These are phyloP conservation scores for Xylaria sp. DNA, from an alignment of 2,329 filamentous ascomycete species.

Conservation along the genomic window DNA sequence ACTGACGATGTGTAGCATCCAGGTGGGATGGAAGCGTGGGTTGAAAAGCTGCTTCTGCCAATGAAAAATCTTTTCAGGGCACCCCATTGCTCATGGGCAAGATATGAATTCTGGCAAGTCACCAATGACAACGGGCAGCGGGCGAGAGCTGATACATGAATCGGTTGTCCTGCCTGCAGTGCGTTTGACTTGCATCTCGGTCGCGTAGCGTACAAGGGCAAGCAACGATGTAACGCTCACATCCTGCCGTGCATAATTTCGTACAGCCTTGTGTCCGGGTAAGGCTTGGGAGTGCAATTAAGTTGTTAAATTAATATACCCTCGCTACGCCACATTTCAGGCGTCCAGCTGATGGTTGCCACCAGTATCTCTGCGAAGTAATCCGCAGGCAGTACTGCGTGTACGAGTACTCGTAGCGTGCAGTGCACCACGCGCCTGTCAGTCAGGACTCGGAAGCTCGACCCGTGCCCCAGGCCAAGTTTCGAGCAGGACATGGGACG, in stretches of 20 bases:
- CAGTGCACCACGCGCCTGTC: background rate
- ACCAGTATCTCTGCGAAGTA: background rate
- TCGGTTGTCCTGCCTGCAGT: slow-evolving; percentile 2
- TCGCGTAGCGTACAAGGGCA: slow-evolving; percentile 2
- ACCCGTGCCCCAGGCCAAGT: slow-evolving; percentile 9
- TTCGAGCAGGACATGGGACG: slow-evolving; percentile 19
- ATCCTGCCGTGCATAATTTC: slow-evolving; percentile 26
- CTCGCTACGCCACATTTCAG: slow-evolving; percentile 13
- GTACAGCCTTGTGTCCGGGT: slow-evolving; percentile 22
- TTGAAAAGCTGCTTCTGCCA: slow-evolving; percentile 21
- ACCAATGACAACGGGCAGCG: slow-evolving; percentile 4
- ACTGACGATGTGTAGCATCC: background rate
- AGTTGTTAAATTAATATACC: slow-evolving; percentile 15
- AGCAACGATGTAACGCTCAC: slow-evolving; percentile 13
- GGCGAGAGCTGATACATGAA: slow-evolving; percentile 7
- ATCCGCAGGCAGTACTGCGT: no score
- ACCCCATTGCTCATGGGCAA: slow-evolving; percentile 11
- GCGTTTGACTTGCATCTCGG: slow-evolving; percentile 24
- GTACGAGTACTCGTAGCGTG: no score
- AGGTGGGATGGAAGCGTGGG: slow-evolving; percentile 17
- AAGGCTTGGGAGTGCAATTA: slow-evolving; percentile 15
- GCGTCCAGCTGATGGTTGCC: slow-evolving; percentile 8
- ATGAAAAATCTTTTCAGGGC: slow-evolving; percentile 26
- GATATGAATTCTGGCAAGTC: slow-evolving; percentile 9
- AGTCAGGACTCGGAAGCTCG: slow-evolving; percentile 12